phyloP scores from a whole-genome alignment of 1,284 basidiomycete species.

The Xerocomus minutiporus region DNA sequence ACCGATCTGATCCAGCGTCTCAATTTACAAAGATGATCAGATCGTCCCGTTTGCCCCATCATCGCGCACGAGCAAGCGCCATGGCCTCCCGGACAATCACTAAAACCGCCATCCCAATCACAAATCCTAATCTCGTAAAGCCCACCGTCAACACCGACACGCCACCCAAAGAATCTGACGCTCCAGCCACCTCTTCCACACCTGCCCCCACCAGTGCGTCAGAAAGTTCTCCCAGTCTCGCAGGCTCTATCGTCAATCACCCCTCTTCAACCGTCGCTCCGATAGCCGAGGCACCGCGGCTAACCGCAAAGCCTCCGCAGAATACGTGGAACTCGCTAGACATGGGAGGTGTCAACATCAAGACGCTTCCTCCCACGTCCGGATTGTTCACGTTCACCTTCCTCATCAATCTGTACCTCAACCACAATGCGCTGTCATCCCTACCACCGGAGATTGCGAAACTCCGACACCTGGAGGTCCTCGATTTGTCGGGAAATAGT shows the following conservation, averaged over 20 bases:
- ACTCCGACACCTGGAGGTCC: slow-evolving; percentile 82
- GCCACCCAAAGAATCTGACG: slow-evolving; percentile 26
- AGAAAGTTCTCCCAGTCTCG: slow-evolving; percentile 35
- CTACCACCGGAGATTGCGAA: slow-evolving; percentile 84
- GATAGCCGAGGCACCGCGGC: slow-evolving; percentile 57
- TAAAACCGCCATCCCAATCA: slow-evolving; percentile 79
- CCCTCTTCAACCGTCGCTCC: slow-evolving; percentile 72
- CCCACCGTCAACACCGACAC: slow-evolving; percentile 36
- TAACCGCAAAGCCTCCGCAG: slow-evolving; percentile 55
- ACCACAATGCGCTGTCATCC: slow-evolving; percentile 85
- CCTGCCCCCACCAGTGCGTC: slow-evolving; percentile 39
- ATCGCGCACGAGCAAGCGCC: slow-evolving; percentile 73
- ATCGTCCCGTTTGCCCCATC: slow-evolving; percentile 71
- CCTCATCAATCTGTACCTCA: slow-evolving; percentile 93
- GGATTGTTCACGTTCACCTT: slow-evolving; percentile 91
- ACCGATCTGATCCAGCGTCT: slow-evolving; percentile 20
- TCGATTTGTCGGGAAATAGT: slow-evolving; percentile 92
- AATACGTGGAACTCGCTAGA: slow-evolving; percentile 91
- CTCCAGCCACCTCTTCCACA: slow-evolving; percentile 24
- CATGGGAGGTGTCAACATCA: slow-evolving; percentile 93
- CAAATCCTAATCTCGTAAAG: slow-evolving; percentile 69
- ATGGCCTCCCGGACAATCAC: slow-evolving; percentile 74
- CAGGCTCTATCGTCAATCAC: slow-evolving; percentile 48
- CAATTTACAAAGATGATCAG: slow-evolving; percentile 57
- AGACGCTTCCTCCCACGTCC: slow-evolving; percentile 80